A percentile compares a stretch with the other conserved stretches of the same genome.
These are phyloP conservation scores for Daldinia sp. DNA, from an alignment of 2,329 filamentous ascomycete genomes.

Conservation along the genomic window DNA sequence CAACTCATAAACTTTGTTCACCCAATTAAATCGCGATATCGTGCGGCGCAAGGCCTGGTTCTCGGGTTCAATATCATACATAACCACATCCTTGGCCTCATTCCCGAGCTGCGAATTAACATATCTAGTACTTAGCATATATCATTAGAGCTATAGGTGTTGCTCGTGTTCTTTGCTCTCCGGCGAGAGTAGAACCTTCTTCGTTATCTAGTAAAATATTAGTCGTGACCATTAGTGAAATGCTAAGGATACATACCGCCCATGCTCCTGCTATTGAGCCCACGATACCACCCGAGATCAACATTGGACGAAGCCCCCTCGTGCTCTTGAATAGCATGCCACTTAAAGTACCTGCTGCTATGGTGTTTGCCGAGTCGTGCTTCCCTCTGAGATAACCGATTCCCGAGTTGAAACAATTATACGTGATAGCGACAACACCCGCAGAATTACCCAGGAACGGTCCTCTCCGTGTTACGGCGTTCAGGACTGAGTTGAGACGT, in stretches of 20 bases:
- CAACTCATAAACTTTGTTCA: slow-evolving; percentile 43
- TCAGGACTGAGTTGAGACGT: slow-evolving; percentile 92
- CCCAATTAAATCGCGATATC: slow-evolving; percentile 42
- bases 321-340: slow-evolving; percentile 98
- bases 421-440: slow-evolving; percentile 93
- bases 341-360: slow-evolving; percentile 85
- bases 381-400: slow-evolving; percentile 84
- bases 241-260: slow-evolving; percentile 76
- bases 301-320: slow-evolving; percentile 87
- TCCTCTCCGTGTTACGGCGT: slow-evolving; percentile 91
- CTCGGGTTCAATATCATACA: slow-evolving; percentile 50
- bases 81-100: slow-evolving; percentile 26
- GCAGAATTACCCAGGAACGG: slow-evolving; percentile 97
- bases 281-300: slow-evolving; percentile 92
- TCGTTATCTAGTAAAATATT: slow-evolving; percentile 47
- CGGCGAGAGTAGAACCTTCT: slow-evolving; percentile 45
- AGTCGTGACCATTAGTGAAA: slow-evolving; percentile 36
- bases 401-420: slow-evolving; percentile 91
- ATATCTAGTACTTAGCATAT: slow-evolving; percentile 19
- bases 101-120: slow-evolving; percentile 31
- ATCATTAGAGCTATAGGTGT: slow-evolving; percentile 41
- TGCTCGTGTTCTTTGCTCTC: slow-evolving; percentile 40
- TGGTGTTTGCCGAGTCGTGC: slow-evolving; percentile 90
- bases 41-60: slow-evolving; percentile 40
- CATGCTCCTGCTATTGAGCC: slow-evolving; percentile 86